Evolutionary conservation across 306 rosid species (phyloP), one percentile per base, ranked within the genome.

Genomic region (Abrus precatorius): DNA sequence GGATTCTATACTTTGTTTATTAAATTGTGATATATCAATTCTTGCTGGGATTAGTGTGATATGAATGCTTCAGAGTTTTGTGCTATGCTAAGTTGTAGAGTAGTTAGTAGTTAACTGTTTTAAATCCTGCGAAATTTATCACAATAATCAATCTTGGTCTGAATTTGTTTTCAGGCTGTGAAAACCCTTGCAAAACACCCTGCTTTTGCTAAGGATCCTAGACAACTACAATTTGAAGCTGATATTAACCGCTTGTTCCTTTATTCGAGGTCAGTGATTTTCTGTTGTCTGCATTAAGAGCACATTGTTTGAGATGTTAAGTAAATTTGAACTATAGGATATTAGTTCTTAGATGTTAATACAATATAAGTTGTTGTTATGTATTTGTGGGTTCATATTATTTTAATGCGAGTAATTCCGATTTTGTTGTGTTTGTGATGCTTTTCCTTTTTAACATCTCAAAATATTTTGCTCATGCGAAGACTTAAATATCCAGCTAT

Each of bases 191-290:
- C 93, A 2, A 95, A 86, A 72, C 89, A 74, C 57, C 91, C 97
- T 40, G 27, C 64, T 73, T 84, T 93, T 70, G 45, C 88, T 36
- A 91, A 70, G 86, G 86, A 95, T 82, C 97, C 97, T 40, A 89
- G 98, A 82, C 89, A 86, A 52, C 72, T 89, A 53, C 97, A 93
- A 80, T 88, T 89, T 74, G 91, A 95, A 83, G 93, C 93, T 47
- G 98, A 95, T 88, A 82, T 93, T 67, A 91, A 91, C 67, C 94
- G 97, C 30, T 79, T 95, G 76, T 93, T 93, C 88, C 94, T 95
- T 55, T 95, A 73, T 87, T 87, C 95, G 56, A 88, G 98, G 98
- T 92, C 62, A 34, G 74, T 80, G 28, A 10, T 80, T 29, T 67
- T 80, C 9, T 72, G 56, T 75, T 53, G 27, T 72, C 65, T 57